A percentile compares a stretch with the other conserved stretches of the same genome.
phyloP scores from a whole-genome alignment of 768 basidiomycete genomes.

The Leccinellum luteum region DNA sequence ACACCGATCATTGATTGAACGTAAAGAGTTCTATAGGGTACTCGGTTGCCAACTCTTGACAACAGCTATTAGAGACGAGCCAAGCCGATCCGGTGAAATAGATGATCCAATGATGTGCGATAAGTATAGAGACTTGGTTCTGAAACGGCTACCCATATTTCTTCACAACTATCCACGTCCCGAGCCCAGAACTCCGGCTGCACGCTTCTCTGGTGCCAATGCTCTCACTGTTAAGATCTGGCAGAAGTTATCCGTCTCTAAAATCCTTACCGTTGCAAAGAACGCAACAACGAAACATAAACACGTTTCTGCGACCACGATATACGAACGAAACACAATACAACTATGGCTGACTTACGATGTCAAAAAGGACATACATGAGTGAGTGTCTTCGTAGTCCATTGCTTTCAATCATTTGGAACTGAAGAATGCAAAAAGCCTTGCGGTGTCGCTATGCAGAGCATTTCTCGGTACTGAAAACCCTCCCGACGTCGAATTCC shows the following conservation, averaged over 20 bases:
- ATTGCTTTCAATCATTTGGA: background rate
- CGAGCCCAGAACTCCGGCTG: constrained; percentile 47
- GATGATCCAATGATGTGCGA: constrained; percentile 40
- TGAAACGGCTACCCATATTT: constrained; percentile 83
- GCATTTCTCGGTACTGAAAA: constrained; percentile 71
- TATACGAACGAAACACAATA: constrained; percentile 49
- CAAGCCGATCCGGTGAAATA: constrained; percentile 52
- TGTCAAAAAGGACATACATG: constrained; percentile 75
- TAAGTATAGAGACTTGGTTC: constrained; percentile 53
- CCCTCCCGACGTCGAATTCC: constrained; percentile 79
- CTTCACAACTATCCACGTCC: constrained; percentile 77
- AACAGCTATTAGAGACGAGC: constrained; percentile 68
- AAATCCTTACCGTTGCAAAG: constrained; percentile 52
- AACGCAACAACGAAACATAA: constrained; percentile 45
- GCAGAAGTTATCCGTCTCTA: constrained; percentile 57
- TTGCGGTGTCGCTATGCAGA: constrained; percentile 77
- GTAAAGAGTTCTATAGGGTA: constrained; percentile 61
- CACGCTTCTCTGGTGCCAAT: constrained; percentile 53
- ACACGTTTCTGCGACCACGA: constrained; percentile 68
- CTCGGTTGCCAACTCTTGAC: constrained; percentile 75
- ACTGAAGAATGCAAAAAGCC: constrained; percentile 40
- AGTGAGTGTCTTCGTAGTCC: constrained; percentile 43
- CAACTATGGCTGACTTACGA: constrained; percentile 70
- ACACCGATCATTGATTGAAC: background rate
- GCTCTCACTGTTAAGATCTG: constrained; percentile 68